phyloP scores from a whole-genome alignment of 768 basidiomycete species.

The Mycena vitilis region DNA sequence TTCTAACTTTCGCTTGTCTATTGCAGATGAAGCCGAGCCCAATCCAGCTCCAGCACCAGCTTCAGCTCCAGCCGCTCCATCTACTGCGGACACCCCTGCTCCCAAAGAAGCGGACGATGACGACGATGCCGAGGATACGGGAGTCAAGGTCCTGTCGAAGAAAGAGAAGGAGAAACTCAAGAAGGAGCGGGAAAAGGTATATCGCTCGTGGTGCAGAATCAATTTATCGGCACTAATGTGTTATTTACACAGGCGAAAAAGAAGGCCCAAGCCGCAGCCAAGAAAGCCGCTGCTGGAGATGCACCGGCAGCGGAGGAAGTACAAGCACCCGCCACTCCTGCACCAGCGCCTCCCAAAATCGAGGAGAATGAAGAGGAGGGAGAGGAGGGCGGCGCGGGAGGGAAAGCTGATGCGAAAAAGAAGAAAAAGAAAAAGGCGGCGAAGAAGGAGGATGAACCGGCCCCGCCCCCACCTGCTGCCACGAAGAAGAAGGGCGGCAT shows the following conservation, averaged over 20 bases:
- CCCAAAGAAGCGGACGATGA: slow-evolving; percentile 52
- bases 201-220: slow-evolving; percentile 16
- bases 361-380: slow-evolving; percentile 75
- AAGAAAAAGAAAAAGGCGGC: slow-evolving; percentile 88
- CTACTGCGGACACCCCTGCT: slow-evolving; percentile 40
- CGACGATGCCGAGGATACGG: slow-evolving; percentile 67
- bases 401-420: slow-evolving; percentile 72
- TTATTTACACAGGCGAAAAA: slow-evolving; percentile 79
- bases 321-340: slow-evolving; percentile 40
- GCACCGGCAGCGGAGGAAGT: slow-evolving; percentile 38
- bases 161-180: slow-evolving; percentile 98
- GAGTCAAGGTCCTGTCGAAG: slow-evolving; percentile 82
- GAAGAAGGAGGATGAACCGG: slow-evolving; percentile 67
- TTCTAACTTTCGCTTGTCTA: slow-evolving; percentile 29
- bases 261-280: slow-evolving; percentile 92
- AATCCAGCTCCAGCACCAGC: slow-evolving; percentile 37
- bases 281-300: slow-evolving; percentile 63
- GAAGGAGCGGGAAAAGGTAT: slow-evolving; percentile 96
- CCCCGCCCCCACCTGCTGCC: slow-evolving; percentile 49
- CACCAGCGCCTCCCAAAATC: slow-evolving; percentile 42
- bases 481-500: slow-evolving; percentile 84
- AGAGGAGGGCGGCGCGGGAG: slow-evolving; percentile 63
- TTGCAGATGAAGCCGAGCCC: slow-evolving; percentile 41
- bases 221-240: slow-evolving; percentile 26
- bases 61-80: slow-evolving; percentile 8